Percentiles rank a stretch among this genome's conserved stretches.
These are phyloP conservation scores for Malus orientalis DNA, from an alignment of 306 rosid species.

Conservation along the genomic window DNA sequence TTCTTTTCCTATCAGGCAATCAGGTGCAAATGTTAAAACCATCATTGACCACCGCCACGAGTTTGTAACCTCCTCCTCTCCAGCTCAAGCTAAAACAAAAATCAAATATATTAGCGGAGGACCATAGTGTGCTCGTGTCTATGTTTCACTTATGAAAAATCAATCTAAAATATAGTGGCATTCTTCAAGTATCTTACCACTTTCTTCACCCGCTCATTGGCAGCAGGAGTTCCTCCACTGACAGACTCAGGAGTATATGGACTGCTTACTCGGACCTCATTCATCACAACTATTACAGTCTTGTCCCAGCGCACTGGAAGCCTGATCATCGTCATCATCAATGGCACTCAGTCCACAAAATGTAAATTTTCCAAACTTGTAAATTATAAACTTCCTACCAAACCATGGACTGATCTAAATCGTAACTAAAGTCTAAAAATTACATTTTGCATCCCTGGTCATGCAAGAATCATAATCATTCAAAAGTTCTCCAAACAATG, in stretches of 20 bases:
- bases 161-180: not conserved
- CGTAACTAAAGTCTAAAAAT: not conserved
- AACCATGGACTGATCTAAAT: not conserved
- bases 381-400: not conserved
- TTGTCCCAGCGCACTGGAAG: constrained; percentile 99
- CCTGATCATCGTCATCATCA: constrained; percentile 33
- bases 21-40: constrained; percentile 18
- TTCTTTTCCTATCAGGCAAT: constrained; percentile 17
- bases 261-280: constrained; percentile 82
- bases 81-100: constrained; percentile 50
- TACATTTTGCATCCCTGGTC: not conserved
- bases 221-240: constrained; percentile 93
- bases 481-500: not conserved
- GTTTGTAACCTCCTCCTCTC: constrained; percentile 84
- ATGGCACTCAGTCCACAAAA: constrained; percentile 7
- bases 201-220: constrained; percentile 94
- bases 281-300: constrained; percentile 92
- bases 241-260: constrained; percentile 91
- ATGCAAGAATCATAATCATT: not conserved
- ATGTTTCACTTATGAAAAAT: not conserved
- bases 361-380: not conserved
- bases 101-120: not conserved
- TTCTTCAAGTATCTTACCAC: constrained; percentile 51
- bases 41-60: constrained; percentile 54
- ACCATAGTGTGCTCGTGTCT: too few relatives aligned